Percentiles rank a stretch among this genome's conserved stretches.
phyloP scores from a whole-genome alignment of 208 protist species.

The Leishmania turanica region DNA sequence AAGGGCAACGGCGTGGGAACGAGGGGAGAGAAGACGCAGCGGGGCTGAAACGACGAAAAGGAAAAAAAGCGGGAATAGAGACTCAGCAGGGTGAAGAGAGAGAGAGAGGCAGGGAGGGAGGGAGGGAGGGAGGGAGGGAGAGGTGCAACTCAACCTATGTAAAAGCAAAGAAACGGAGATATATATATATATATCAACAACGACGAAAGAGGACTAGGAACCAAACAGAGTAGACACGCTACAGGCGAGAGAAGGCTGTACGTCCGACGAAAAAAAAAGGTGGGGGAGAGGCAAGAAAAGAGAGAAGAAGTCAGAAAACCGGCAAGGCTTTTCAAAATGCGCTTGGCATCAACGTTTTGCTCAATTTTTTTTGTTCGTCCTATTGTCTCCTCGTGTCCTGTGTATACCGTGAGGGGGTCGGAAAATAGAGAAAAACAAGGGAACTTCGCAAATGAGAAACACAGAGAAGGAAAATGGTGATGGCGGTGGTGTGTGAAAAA shows the following conservation, averaged over 20 bases:
- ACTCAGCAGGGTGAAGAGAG: conserved; percentile 10
- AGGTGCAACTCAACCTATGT: background rate
- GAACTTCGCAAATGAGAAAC: conserved; percentile 1
- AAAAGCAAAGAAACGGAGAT: background rate
- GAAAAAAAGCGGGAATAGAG: conserved; percentile 11
- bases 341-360: background rate
- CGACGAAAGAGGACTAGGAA: background rate
- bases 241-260: background rate
- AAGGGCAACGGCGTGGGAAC: background rate
- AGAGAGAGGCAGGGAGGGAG: background rate
- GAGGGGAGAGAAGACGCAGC: background rate
- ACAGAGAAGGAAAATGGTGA: background rate
- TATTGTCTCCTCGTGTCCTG: conserved; percentile 5
- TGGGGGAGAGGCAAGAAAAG: background rate
- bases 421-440: conserved; percentile 4
- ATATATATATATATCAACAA: background rate
- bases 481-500: background rate
- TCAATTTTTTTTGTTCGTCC: background rate
- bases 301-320: background rate
- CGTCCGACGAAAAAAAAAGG: background rate
- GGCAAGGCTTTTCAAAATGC: background rate
- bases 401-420: conserved; percentile 6
- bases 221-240: conserved; percentile 4
- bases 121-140: background rate
- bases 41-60: background rate